Conservation (phyloP, 345 rosid species). For the Bruguiera parviflora region DNA sequence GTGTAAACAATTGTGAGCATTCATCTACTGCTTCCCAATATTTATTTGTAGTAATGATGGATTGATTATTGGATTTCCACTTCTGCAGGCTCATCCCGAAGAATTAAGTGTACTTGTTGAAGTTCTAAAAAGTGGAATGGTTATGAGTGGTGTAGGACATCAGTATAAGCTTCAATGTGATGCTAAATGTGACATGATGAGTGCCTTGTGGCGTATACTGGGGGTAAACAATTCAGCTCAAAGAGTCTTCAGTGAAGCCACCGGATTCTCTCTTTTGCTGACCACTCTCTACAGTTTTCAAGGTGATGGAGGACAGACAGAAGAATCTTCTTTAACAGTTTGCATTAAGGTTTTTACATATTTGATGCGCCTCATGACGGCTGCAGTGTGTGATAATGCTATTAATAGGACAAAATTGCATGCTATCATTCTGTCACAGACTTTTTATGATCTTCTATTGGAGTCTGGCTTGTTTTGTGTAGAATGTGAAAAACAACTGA, state of each 20-base stretch:
- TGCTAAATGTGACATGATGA: slow-evolving; percentile 97
- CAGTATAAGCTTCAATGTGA: slow-evolving; percentile 85
- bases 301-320: slow-evolving; percentile 55
- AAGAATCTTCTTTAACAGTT: slow-evolving; percentile 51
- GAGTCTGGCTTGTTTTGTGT: slow-evolving; percentile 95
- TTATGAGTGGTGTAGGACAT: slow-evolving; percentile 76
- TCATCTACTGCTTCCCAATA: neutral
- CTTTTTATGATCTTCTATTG: slow-evolving; percentile 82
- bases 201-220: slow-evolving; percentile 91
- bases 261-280: slow-evolving; percentile 94
- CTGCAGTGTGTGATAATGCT: slow-evolving; percentile 73
- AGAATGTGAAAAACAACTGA: slow-evolving; percentile 91
- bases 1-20: neutral
- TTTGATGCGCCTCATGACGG: slow-evolving; percentile 86
- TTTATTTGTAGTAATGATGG: neutral
- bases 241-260: slow-evolving; percentile 90
- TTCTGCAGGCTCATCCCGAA: slow-evolving; percentile 78
- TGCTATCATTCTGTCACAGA: slow-evolving; percentile 71
- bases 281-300: slow-evolving; percentile 89
- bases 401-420: slow-evolving; percentile 85
- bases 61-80: slow-evolving; percentile 8
- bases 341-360: slow-evolving; percentile 72
- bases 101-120: slow-evolving; percentile 88
- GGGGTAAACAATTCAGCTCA: slow-evolving; percentile 82
- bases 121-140: slow-evolving; percentile 96